These are phyloP conservation scores for Microascus cirrosus DNA, from an alignment of 2,329 filamentous ascomycete species.

Conservation along the genomic window DNA sequence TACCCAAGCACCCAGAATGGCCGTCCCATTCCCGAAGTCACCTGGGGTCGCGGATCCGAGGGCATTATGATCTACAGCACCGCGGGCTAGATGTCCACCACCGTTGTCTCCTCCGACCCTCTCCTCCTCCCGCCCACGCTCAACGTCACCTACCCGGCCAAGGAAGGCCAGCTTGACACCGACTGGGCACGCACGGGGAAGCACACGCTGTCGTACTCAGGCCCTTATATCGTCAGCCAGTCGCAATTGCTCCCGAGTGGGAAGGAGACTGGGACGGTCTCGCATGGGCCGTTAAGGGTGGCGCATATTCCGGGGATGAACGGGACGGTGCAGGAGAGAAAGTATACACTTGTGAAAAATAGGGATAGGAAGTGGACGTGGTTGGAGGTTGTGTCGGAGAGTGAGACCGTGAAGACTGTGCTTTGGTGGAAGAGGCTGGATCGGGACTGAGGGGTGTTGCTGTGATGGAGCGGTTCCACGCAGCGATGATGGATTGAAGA, in stretches of 20 bases:
- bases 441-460: not conserved
- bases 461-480: too few species aligned
- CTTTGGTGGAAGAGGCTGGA: not conserved
- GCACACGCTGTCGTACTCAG: conserved; percentile 15
- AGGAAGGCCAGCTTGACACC: conserved; percentile 13
- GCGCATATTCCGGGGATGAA: not conserved
- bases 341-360: not conserved
- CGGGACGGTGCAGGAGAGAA: not conserved
- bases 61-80: conserved; percentile 15
- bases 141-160: conserved; percentile 11
- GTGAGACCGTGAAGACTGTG: not conserved
- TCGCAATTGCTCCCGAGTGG: conserved; percentile 4
- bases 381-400: not conserved
- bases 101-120: conserved; percentile 14
- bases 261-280: conserved; percentile 11
- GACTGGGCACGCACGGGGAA: conserved; percentile 16
- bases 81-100: conserved; percentile 15
- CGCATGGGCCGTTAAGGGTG: conserved; percentile 14
- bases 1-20: not conserved
- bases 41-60: not conserved
- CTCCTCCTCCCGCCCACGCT: conserved; percentile 11
- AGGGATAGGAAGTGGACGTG: not conserved
- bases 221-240: conserved; percentile 12
- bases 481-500: too few species aligned
- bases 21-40: not conserved